Percentiles rank a stretch among this genome's conserved stretches.
phyloP scores from a whole-genome alignment of 192 early-diverging fungal genomes.

The Oehlia diaphana region DNA sequence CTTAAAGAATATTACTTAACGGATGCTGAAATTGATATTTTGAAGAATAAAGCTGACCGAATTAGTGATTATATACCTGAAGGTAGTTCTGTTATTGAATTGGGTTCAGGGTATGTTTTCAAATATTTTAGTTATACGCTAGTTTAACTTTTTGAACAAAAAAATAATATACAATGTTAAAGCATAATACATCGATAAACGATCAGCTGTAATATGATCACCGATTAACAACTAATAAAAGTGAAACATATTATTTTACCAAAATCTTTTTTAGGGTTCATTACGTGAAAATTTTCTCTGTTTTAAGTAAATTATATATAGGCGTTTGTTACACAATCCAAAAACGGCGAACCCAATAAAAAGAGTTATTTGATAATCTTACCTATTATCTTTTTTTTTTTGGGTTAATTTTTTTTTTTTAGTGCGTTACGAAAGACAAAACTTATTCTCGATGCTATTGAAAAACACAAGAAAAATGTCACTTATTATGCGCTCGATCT shows the following conservation, averaged over 20 bases:
- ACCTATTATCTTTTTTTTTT: background rate
- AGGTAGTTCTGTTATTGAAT: constrained; percentile 77
- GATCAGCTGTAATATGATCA: no score
- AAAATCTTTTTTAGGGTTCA: no score
- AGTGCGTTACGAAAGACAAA: constrained; percentile 88
- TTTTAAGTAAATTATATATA: no score
- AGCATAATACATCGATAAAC: no score
- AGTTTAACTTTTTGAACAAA: no score
- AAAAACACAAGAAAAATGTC: constrained; percentile 57
- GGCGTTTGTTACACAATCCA: no score
- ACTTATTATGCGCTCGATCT: constrained; percentile 92
- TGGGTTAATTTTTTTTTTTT: background rate
- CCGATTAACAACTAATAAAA: no score
- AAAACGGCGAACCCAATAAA: background rate
- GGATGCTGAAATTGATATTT: constrained; percentile 81
- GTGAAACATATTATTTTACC: no score
- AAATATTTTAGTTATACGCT: no score
- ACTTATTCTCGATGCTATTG: constrained; percentile 75
- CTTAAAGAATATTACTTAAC: constrained; percentile 87
- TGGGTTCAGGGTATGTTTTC: constrained; percentile 80
- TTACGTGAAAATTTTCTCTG: no score
- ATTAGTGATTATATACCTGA: constrained; percentile 65
- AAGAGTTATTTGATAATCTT: background rate
- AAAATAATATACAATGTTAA: no score
- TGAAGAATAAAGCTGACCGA: constrained; percentile 58